phyloP scores from a whole-genome alignment of 176 grass and related monocot species.

The Aechmea fasciata region DNA sequence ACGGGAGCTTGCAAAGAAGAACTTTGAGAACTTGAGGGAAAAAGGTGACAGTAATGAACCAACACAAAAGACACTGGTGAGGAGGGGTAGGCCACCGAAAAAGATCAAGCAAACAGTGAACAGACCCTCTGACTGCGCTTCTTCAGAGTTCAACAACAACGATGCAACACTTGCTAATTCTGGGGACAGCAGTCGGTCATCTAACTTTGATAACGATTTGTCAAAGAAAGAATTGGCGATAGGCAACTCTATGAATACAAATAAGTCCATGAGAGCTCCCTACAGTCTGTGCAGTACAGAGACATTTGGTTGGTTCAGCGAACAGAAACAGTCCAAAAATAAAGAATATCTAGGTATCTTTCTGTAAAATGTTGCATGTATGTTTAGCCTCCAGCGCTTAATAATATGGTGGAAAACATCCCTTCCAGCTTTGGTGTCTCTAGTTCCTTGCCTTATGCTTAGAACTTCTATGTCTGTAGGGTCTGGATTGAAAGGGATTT shows the following conservation, averaged over 20 bases:
- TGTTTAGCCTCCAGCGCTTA: too few species aligned
- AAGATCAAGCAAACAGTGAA: constrained; percentile 27
- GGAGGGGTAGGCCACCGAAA: constrained; percentile 65
- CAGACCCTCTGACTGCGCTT: constrained; percentile 15
- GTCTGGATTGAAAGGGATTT: constrained; percentile 1
- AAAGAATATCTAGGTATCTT: constrained; percentile 48
- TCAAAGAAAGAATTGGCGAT: constrained; percentile 27
- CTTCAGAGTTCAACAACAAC: constrained; percentile 36
- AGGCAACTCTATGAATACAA: constrained; percentile 30
- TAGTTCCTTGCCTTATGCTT: background rate
- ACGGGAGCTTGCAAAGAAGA: constrained; percentile 73
- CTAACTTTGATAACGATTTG: constrained; percentile 22
- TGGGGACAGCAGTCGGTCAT: background rate
- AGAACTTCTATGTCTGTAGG: constrained; percentile 24
- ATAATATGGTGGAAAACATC: too few species aligned
- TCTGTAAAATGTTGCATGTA: background rate
- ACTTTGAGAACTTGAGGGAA: constrained; percentile 83
- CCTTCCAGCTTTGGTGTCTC: background rate
- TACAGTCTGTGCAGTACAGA: constrained; percentile 17
- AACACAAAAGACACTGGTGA: constrained; percentile 36
- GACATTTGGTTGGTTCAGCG: constrained; percentile 25
- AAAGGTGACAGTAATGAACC: constrained; percentile 44
- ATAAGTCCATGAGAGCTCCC: constrained; percentile 23
- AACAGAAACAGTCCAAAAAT: constrained; percentile 41
- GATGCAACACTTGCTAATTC: constrained; percentile 17